These are phyloP conservation scores for Gastrolobium villosum DNA, from an alignment of 306 rosid species.

Conservation along the genomic window DNA sequence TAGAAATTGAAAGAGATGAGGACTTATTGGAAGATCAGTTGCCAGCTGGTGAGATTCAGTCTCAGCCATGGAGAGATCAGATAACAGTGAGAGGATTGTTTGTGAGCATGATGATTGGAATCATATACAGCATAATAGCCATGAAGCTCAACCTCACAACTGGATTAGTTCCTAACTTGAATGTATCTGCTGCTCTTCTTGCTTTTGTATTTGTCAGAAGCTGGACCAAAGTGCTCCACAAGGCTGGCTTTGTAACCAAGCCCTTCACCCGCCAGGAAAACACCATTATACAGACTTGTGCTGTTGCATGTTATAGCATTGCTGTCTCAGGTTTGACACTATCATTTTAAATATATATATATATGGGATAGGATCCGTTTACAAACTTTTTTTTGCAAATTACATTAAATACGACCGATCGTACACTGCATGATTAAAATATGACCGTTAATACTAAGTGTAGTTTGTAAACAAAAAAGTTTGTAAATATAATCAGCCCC, in stretches of 20 bases:
- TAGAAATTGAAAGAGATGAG: constrained; percentile 47
- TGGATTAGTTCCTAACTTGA: constrained; percentile 84
- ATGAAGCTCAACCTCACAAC: constrained; percentile 96
- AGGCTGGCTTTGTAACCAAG: constrained; percentile 69
- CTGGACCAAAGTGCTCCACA: constrained; percentile 73
- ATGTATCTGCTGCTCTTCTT: constrained; percentile 91
- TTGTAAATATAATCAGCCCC: no score
- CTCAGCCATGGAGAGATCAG: constrained; percentile 73
- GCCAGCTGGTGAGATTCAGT: constrained; percentile 33
- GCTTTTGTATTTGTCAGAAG: constrained; percentile 75
- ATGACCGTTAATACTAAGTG: no score
- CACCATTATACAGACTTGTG: constrained; percentile 91
- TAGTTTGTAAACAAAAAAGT: no score
- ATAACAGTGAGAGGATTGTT: constrained; percentile 80
- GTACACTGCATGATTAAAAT: no score
- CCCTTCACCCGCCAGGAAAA: constrained; percentile 95
- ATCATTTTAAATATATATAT: background rate
- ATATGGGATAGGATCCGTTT: no score
- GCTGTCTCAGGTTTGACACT: constrained; percentile 71
- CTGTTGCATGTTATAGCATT: constrained; percentile 93
- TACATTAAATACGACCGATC: no score
- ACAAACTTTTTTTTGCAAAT: no score
- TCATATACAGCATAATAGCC: constrained; percentile 72
- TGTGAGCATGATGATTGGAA: constrained; percentile 81
- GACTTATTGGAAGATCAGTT: constrained; percentile 46